Evolutionary conservation across 2,329 filamentous ascomycete species (phyloP).

Genomic region (Chaetomiaceae sp.): DNA sequence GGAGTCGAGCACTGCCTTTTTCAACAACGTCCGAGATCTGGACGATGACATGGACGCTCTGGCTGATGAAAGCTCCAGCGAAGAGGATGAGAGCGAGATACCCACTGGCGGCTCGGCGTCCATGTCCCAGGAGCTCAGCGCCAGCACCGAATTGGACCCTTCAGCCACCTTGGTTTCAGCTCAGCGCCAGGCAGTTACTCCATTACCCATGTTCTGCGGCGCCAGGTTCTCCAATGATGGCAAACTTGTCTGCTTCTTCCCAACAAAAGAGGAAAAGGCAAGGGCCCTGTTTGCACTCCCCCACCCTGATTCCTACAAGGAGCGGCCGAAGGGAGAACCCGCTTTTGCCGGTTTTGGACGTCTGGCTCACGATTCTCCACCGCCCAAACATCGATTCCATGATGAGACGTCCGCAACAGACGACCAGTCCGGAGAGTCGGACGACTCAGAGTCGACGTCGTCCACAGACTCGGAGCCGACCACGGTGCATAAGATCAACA

Average conservation of each 20-base stretch:
- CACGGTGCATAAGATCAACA: constrained; percentile 53
- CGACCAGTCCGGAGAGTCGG: constrained; percentile 45
- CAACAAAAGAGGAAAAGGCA: constrained; percentile 60
- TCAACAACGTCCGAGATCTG: constrained; percentile 60
- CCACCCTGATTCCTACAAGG: constrained; percentile 39
- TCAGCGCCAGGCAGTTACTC: constrained; percentile 50
- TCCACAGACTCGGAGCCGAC: constrained; percentile 60
- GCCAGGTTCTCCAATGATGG: constrained; percentile 59
- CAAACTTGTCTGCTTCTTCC: constrained; percentile 62
- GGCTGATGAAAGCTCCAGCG: constrained; percentile 76
- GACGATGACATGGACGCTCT: constrained; percentile 53
- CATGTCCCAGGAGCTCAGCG: constrained; percentile 58
- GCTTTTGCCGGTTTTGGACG: constrained; percentile 55
- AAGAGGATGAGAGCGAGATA: constrained; percentile 65
- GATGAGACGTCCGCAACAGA: constrained; percentile 50
- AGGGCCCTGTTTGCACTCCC: constrained; percentile 45
- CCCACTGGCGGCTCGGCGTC: constrained; percentile 49
- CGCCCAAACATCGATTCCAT: constrained; percentile 41
- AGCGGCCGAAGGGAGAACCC: constrained; percentile 49
- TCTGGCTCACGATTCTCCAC: constrained; percentile 46
- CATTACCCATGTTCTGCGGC: constrained; percentile 54
- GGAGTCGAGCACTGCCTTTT: constrained; percentile 55
- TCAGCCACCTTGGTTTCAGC: constrained; percentile 45
- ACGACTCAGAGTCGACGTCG: constrained; percentile 47
- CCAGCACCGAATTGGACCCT: constrained; percentile 47